Percentiles rank a stretch among this genome's conserved stretches.
phyloP scores from a whole-genome alignment of 2,329 filamentous ascomycete genomes.

The Rugonectria rugulosa region DNA sequence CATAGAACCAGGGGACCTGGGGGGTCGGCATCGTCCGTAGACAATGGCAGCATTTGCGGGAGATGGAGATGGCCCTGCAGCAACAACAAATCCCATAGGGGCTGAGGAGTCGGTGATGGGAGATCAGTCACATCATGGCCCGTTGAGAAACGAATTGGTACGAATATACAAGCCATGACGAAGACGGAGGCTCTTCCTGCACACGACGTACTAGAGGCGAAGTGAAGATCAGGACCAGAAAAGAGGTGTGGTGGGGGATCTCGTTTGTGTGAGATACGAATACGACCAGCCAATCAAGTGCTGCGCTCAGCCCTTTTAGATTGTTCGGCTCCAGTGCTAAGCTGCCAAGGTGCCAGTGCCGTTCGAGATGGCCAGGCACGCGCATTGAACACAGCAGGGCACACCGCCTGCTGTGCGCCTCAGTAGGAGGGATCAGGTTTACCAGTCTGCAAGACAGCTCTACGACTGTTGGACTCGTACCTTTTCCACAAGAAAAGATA shows the following conservation, averaged over 20 bases:
- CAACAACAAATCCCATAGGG: background rate
- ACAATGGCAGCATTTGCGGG: conserved; percentile 7
- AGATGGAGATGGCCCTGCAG: background rate
- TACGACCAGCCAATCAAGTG: conserved; percentile 15
- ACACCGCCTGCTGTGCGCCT: background rate
- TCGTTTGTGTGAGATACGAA: conserved; percentile 17
- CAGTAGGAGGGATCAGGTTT: too few relatives aligned
- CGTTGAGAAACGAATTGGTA: too few relatives aligned
- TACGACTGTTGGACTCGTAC: too few relatives aligned
- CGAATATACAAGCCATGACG: too few relatives aligned
- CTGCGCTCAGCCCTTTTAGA: background rate
- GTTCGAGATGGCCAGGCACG: conserved; percentile 17
- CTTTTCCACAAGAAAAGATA: too few relatives aligned
- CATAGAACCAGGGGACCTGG: conserved; percentile 3
- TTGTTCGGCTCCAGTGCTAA: background rate
- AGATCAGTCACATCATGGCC: too few relatives aligned
- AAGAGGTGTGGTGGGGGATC: conserved; percentile 18
- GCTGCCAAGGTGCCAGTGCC: conserved; percentile 19
- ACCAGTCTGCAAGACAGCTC: too few relatives aligned
- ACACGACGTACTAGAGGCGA: background rate
- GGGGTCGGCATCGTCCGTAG: conserved; percentile 9
- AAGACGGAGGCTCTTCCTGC: conserved; percentile 8
- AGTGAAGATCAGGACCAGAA: background rate
- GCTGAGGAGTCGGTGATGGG: too few relatives aligned
- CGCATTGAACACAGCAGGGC: background rate